Conservation (phyloP, 768 basidiomycete genomes). For the Stropharia rugosoannulata region DNA sequence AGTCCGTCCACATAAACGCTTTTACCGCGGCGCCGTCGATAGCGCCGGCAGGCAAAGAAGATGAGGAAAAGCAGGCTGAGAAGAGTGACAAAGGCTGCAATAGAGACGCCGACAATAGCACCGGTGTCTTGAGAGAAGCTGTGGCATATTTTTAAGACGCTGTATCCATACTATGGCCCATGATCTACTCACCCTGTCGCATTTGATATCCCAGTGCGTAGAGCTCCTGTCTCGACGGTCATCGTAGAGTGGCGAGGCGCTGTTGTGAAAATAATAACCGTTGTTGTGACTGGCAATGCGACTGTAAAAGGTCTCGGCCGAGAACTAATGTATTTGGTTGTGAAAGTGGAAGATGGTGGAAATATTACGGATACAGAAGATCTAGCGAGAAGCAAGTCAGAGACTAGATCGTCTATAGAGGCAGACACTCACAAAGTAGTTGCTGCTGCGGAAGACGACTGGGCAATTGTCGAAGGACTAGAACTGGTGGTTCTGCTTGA, state of each 20-base stretch:
- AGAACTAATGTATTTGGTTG: too few relatives aligned
- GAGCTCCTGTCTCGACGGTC: background rate
- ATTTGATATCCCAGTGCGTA: background rate
- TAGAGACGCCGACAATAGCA: slow-evolving; percentile 36
- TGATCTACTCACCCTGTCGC: background rate
- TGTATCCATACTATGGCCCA: background rate
- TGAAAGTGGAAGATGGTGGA: background rate
- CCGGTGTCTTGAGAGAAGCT: slow-evolving; percentile 38
- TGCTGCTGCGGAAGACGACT: too few relatives aligned
- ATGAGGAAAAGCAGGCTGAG: slow-evolving; percentile 27
- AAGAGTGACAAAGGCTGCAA: slow-evolving; percentile 27
- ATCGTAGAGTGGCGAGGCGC: background rate
- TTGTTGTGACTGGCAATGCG: background rate
- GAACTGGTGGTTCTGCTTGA: too few relatives aligned
- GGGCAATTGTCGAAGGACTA: too few relatives aligned
- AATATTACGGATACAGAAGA: background rate
- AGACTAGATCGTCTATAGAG: too few relatives aligned
- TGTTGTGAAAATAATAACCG: background rate
- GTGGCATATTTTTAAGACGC: background rate
- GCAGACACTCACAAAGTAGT: too few relatives aligned
- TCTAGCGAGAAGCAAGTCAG: too few relatives aligned
- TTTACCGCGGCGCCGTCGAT: slow-evolving; percentile 14
- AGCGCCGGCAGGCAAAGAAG: slow-evolving; percentile 32
- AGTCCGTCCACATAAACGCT: slow-evolving; percentile 21
- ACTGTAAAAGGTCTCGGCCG: background rate